Conservation (phyloP, 2,329 filamentous ascomycete genomes). For the Calonectria pseudoturangicola region DNA sequence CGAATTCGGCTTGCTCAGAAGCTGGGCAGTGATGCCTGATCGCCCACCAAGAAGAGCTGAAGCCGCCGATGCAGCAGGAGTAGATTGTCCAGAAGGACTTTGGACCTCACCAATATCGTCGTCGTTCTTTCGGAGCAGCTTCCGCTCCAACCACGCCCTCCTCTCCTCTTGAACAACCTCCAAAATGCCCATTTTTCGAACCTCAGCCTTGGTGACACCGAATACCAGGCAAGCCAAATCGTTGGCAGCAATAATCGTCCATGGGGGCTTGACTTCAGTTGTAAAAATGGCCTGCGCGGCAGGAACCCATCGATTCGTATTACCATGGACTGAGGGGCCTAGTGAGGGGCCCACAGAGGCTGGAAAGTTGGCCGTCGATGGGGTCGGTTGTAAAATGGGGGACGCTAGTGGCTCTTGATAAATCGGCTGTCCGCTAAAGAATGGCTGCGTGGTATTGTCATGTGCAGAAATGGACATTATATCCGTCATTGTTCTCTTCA, state of each 20-base stretch:
- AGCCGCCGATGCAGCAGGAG: slow-evolving; percentile 64
- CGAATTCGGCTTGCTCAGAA: slow-evolving; percentile 88
- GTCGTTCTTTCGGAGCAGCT: slow-evolving; percentile 76
- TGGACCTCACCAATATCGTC: slow-evolving; percentile 57
- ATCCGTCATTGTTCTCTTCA: slow-evolving; percentile 94
- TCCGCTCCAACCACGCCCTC: slow-evolving; percentile 91
- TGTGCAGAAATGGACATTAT: slow-evolving; percentile 83
- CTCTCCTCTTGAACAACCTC: slow-evolving; percentile 95
- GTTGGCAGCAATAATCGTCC: slow-evolving; percentile 97
- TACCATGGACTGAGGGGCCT: slow-evolving; percentile 83
- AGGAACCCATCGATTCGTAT: slow-evolving; percentile 92
- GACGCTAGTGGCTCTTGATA: slow-evolving; percentile 64
- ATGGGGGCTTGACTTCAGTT: slow-evolving; percentile 91
- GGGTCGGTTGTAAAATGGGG: slow-evolving; percentile 64
- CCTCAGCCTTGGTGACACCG: slow-evolving; percentile 97
- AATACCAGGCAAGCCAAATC: slow-evolving; percentile 98
- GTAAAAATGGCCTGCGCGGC: slow-evolving; percentile 98
- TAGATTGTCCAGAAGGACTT: slow-evolving; percentile 59
- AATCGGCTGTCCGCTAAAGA: slow-evolving; percentile 68
- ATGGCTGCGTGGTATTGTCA: slow-evolving; percentile 89
- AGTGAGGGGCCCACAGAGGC: slow-evolving; percentile 68
- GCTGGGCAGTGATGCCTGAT: slow-evolving; percentile 87
- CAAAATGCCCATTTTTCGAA: slow-evolving; percentile 94
- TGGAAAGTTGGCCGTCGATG: slow-evolving; percentile 65
- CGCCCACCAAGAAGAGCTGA: slow-evolving; percentile 80